These are phyloP conservation scores for Apophysomyces elegans DNA, from an alignment of 371 early-diverging fungal species.

Conservation along the genomic window DNA sequence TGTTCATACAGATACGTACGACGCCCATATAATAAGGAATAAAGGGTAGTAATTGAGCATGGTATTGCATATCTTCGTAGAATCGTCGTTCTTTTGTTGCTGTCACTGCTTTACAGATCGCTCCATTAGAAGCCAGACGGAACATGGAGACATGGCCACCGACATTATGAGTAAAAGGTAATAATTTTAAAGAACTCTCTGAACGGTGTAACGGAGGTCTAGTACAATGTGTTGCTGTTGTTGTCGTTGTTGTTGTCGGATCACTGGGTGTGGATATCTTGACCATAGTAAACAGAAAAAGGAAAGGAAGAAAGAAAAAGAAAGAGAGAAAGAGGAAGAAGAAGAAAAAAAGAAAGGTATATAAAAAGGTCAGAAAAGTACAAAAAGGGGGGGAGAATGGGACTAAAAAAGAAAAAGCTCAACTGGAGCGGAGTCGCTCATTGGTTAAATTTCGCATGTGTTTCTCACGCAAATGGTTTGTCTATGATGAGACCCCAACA, in stretches of 20 bases:
- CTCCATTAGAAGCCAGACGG: conserved; percentile 36
- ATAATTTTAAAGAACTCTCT: conserved; percentile 26
- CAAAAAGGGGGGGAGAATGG: conserved; percentile 5
- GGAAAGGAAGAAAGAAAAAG: conserved; percentile 10
- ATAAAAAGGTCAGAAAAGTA: background rate
- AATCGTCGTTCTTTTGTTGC: conserved; percentile 33
- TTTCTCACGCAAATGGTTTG: conserved; percentile 3
- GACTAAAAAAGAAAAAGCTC: conserved; percentile 3
- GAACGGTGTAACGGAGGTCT: conserved; percentile 22
- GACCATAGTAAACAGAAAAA: conserved; percentile 9
- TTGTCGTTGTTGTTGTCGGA: background rate
- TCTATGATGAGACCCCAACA: background rate
- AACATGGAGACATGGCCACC: conserved; percentile 50
- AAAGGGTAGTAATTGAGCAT: conserved; percentile 36
- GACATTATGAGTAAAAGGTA: conserved; percentile 47
- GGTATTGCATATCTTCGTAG: conserved; percentile 32
- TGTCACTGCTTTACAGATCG: conserved; percentile 43
- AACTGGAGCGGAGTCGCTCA: conserved; percentile 9
- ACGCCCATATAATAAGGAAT: conserved; percentile 41
- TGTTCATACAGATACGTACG: conserved; percentile 25
- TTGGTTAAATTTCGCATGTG: conserved; percentile 12
- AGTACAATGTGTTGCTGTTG: background rate
- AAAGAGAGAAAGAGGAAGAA: conserved; percentile 7
- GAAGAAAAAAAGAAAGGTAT: background rate
- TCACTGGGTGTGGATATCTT: conserved; percentile 9